These are phyloP conservation scores for Diaporthe helianthi DNA, from an alignment of 2,329 filamentous ascomycete species.

Conservation along the genomic window DNA sequence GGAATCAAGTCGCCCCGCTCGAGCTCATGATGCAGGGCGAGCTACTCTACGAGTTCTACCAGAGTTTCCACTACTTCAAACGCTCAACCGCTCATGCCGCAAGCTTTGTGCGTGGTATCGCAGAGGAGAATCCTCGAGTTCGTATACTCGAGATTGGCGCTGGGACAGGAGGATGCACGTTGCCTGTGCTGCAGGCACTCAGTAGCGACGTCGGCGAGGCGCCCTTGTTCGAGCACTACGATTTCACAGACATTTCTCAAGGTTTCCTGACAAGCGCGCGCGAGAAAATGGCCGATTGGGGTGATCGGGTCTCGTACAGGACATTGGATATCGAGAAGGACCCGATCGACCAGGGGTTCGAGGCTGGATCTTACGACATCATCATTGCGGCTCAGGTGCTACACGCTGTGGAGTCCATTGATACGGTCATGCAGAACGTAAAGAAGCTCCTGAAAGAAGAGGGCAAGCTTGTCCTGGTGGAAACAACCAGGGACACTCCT, in stretches of 20 bases:
- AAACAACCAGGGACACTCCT: constrained; percentile 8
- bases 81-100: background rate
- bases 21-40: constrained; percentile 45
- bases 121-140: background rate
- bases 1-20: constrained; percentile 42
- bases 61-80: constrained; percentile 38
- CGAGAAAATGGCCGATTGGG: background rate
- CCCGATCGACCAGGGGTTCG: constrained; percentile 42
- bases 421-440: constrained; percentile 38
- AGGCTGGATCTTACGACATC: constrained; percentile 40
- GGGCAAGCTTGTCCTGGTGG: constrained; percentile 42
- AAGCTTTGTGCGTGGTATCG: background rate
- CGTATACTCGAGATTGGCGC: constrained; percentile 22
- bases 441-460: constrained; percentile 43
- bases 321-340: constrained; percentile 41
- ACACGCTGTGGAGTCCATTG: constrained; percentile 38
- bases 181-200: background rate
- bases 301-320: background rate
- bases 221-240: constrained; percentile 12
- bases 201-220: background rate
- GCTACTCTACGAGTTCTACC: constrained; percentile 43
- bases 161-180: background rate
- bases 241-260: background rate
- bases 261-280: background rate
- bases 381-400: constrained; percentile 43